A percentile compares a stretch with the other conserved stretches of the same genome.
phyloP scores from a whole-genome alignment of 163 green algal species.

The Dunaliella salina region DNA sequence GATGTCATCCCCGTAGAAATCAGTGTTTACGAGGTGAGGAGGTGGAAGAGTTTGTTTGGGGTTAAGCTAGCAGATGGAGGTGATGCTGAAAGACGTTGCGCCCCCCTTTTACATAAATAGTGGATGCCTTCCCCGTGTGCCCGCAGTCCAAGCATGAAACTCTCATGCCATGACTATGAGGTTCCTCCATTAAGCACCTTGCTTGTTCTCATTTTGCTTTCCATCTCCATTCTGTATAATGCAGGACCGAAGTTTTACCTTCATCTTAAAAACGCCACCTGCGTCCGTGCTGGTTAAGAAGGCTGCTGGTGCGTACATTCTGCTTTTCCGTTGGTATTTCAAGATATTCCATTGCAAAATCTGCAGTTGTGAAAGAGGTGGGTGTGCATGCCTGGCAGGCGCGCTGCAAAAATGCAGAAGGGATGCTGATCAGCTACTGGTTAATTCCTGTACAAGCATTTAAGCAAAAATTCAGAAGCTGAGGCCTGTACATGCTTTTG shows the following conservation, averaged over 20 bases:
- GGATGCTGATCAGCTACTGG: too few species aligned
- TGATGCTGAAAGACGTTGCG: not conserved
- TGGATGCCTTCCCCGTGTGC: not conserved
- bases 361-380: too few species aligned
- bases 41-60: not conserved
- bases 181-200: too few species aligned
- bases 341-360: not conserved
- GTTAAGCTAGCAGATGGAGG: not conserved
- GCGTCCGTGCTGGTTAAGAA: constrained; percentile 92
- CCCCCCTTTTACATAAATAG: not conserved
- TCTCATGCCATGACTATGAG: too few species aligned
- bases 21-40: constrained; percentile 90
- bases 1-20: constrained; percentile 98
- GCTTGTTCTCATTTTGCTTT: too few species aligned
- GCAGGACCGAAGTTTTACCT: constrained; percentile 94
- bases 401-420: too few species aligned
- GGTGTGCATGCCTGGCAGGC: too few species aligned
- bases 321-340: too few species aligned
- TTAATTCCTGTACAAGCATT: too few species aligned
- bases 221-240: not conserved
- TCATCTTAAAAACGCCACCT: constrained; percentile 97
- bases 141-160: too few species aligned
- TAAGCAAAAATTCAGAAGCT: too few species aligned
- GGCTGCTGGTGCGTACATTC: constrained; percentile 75
- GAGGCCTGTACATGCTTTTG: too few species aligned